Base-by-base conservation (phyloP, 192 early-diverging fungal genomes). In the Haplosporangium gracile region DNA sequence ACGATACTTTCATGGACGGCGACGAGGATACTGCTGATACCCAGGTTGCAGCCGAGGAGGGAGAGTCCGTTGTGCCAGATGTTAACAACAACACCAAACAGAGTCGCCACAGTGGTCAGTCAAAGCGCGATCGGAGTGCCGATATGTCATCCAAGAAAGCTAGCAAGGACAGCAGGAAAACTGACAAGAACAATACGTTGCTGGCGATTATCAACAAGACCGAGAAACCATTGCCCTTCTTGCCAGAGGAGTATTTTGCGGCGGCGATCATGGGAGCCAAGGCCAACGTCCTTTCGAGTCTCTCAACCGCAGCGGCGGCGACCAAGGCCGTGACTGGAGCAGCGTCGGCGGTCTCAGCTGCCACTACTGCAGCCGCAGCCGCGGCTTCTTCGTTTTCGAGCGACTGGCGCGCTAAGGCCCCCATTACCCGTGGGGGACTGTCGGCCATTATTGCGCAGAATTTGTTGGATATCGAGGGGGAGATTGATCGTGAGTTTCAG, bases 361-460 rank as follows among this genome's bases (percentile, higher is more conserved):
- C 39, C 5, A 60, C 53, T 8, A n/a, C 74, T 4, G 53, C 74
- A 26, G 34, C 74, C 8, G 32, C 74, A 75, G 53, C 55, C 5
- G 32, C 51, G n/a, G 34, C 32, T 36, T 57, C 49, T n/a, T 60
- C 74, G 0, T 18, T 39, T 70, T 34, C 39, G 10, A 39, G 68
- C 32, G 18, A 29, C 13, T 29, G 26, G 38, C 71, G 40, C n/a
- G 40, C 71, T 22, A 45, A 72, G 71, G 43, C 43, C 6, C 34
- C 29, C 47, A 34, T 51, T 7, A 47, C 53, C 18, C 55, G 81
- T 2, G 75, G 81, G 26, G 76, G 76, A 2, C 29, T 84, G 49
- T 29, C 72, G 13, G 72, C 72, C 5, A 55, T 70, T 8, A 79
- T 84, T 45, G 76, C 76, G 2, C 73, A 75, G 77, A 84, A 36